A percentile compares a stretch with the other conserved stretches of the same genome.
phyloP scores from a whole-genome alignment of 148 eudicot genomes.

The Rhododendron williamsianum region DNA sequence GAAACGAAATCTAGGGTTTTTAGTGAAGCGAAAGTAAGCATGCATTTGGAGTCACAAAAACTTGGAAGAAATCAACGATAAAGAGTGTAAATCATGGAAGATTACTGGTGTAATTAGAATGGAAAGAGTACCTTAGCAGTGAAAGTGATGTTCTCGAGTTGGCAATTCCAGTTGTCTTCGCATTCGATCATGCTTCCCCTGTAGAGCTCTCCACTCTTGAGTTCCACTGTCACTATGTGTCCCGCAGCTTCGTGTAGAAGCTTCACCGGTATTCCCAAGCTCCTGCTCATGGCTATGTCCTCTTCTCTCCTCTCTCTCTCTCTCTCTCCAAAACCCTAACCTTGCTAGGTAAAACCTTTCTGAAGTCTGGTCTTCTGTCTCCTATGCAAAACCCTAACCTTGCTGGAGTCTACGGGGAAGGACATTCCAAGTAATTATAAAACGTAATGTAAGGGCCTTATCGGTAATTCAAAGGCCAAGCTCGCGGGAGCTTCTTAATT shows the following conservation, averaged over 20 bases:
- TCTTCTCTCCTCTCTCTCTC: background rate
- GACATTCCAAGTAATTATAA: background rate
- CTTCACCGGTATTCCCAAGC: slow-evolving; percentile 87
- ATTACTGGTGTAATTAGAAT: background rate
- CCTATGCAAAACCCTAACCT: slow-evolving; percentile 9
- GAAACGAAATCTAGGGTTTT: background rate
- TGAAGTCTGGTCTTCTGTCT: background rate
- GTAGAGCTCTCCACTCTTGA: slow-evolving; percentile 89
- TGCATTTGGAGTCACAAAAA: slow-evolving; percentile 58
- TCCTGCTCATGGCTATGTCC: slow-evolving; percentile 56
- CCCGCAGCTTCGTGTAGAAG: slow-evolving; percentile 83
- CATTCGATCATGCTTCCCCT: slow-evolving; percentile 87
- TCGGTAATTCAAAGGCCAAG: background rate
- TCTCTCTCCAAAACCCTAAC: background rate
- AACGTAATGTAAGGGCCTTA: background rate
- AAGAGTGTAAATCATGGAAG: background rate
- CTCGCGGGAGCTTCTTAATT: background rate
- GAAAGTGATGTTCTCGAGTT: slow-evolving; percentile 81
- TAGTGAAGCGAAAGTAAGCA: slow-evolving; percentile 54
- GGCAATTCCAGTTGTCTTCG: slow-evolving; percentile 97
- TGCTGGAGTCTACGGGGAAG: background rate
- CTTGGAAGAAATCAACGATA: background rate
- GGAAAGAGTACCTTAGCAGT: slow-evolving; percentile 58
- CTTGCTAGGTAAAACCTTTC: background rate
- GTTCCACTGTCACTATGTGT: slow-evolving; percentile 77